Percentiles rank a stretch among this genome's conserved stretches.
Evolutionary conservation across 257 asterid species (phyloP).

Genomic region (Nicotiana knightiana): DNA sequence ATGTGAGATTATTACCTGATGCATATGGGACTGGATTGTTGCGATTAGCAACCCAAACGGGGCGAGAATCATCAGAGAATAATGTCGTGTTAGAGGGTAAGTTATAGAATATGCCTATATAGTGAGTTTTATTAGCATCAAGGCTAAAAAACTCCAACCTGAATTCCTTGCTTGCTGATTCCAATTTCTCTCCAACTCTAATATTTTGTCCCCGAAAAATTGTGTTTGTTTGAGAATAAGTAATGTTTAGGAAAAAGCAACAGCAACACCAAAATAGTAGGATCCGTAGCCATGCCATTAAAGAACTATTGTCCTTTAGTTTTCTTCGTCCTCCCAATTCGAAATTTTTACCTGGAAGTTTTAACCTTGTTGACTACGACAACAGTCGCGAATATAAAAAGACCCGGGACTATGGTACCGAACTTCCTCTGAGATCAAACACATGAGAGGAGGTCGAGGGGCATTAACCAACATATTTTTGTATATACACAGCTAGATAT

Average conservation of each 20-base stretch:
- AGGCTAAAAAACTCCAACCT: constrained; percentile 20
- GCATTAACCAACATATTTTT: too few species aligned
- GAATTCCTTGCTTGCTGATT: constrained; percentile 21
- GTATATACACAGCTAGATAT: too few species aligned
- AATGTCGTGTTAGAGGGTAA: not conserved
- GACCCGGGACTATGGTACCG: too few species aligned
- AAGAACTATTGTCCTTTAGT: not conserved
- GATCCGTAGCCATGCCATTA: not conserved
- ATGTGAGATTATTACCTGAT: constrained; percentile 12
- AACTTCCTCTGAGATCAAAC: too few species aligned
- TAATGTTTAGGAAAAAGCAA: not conserved
- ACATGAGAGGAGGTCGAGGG: too few species aligned
- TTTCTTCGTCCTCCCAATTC: too few species aligned
- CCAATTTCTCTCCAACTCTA: constrained; percentile 10
- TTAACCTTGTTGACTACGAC: too few species aligned
- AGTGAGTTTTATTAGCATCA: not conserved
- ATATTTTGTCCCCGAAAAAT: constrained; percentile 2
- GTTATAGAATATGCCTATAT: constrained; percentile 28
- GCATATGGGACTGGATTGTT: constrained; percentile 14
- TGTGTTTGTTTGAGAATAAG: not conserved
- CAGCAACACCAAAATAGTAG: not conserved
- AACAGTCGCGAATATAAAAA: too few species aligned
- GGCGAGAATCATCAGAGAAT: not conserved
- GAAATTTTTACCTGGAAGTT: too few species aligned
- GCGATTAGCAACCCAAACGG: constrained; percentile 32